These are phyloP conservation scores for Coemansia javaensis DNA, from an alignment of 192 early-diverging fungal species.

Conservation along the genomic window DNA sequence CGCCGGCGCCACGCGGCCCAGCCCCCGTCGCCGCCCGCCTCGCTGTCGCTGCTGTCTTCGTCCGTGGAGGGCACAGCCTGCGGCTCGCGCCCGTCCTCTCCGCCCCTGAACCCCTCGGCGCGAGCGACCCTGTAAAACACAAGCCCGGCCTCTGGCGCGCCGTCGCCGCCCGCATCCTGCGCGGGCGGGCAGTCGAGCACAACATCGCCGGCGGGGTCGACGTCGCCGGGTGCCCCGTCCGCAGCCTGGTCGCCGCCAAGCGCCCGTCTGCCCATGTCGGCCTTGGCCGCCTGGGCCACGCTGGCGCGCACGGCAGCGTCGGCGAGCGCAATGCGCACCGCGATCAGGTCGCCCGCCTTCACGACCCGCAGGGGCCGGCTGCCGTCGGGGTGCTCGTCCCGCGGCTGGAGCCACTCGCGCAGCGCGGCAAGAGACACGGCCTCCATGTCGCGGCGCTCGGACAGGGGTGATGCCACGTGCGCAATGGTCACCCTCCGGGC, in stretches of 20 bases:
- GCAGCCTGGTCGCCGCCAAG: constrained; percentile 8
- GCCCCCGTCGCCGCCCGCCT: not conserved
- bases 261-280: constrained; percentile 14
- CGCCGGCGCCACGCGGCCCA: constrained; percentile 38
- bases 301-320: constrained; percentile 31
- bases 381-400: too few species aligned
- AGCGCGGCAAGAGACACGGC: constrained; percentile 25
- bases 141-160: constrained; percentile 4
- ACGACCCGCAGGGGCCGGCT: constrained; percentile 22
- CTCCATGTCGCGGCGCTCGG: constrained; percentile 42
- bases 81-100: constrained; percentile 2
- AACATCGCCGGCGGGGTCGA: constrained; percentile 25
- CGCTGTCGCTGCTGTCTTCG: constrained; percentile 6
- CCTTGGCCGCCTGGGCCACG: constrained; percentile 22
- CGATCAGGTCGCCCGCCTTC: constrained; percentile 37
- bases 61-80: constrained; percentile 2
- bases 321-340: constrained; percentile 22
- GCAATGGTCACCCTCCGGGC: constrained; percentile 34
- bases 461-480: constrained; percentile 40
- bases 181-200: constrained; percentile 1
- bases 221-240: constrained; percentile 5
- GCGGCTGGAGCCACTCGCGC: constrained; percentile 27
- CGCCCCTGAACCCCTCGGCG: constrained; percentile 29
- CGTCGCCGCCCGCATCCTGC: not conserved
- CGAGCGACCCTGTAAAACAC: constrained; percentile 38